Percentiles rank a stretch among this genome's conserved stretches.
Conservation (phyloP, 164 flowering plant genomes). For the Aristolochia californica region DNA sequence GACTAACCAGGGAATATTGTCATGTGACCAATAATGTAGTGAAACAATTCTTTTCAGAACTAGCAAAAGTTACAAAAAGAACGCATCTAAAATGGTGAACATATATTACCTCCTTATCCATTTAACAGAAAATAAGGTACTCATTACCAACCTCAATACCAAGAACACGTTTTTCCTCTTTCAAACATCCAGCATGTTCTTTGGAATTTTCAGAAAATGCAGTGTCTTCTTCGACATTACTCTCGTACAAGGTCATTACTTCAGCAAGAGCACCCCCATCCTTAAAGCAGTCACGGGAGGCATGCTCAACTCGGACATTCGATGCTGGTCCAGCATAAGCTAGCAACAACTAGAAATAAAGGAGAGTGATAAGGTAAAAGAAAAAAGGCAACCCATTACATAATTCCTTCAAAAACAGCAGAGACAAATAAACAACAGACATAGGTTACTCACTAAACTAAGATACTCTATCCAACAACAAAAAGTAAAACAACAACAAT, state of each 20-base stretch:
- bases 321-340: constrained; percentile 87
- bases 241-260: constrained; percentile 58
- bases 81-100: too few species aligned
- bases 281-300: constrained; percentile 51
- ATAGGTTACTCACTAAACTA: too few species aligned
- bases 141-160: constrained; percentile 43
- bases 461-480: too few species aligned
- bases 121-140: too few species aligned
- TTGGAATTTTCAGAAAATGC: constrained; percentile 9
- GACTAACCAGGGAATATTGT: too few species aligned
- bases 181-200: constrained; percentile 8
- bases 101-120: too few species aligned
- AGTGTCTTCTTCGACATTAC: constrained; percentile 15
- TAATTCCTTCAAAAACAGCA: too few species aligned
- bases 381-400: neutral
- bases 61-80: too few species aligned
- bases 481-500: too few species aligned
- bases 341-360: constrained; percentile 39
- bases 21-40: too few species aligned
- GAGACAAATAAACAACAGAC: neutral
- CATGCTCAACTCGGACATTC: constrained; percentile 70
- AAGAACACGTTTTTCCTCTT: constrained; percentile 11
- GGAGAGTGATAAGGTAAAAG: neutral
- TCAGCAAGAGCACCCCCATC: constrained; percentile 82
- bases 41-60: too few species aligned